Evolutionary conservation across 805 yeast species (phyloP).

Genomic region (Zygosaccharomyces pseudorouxii): DNA sequence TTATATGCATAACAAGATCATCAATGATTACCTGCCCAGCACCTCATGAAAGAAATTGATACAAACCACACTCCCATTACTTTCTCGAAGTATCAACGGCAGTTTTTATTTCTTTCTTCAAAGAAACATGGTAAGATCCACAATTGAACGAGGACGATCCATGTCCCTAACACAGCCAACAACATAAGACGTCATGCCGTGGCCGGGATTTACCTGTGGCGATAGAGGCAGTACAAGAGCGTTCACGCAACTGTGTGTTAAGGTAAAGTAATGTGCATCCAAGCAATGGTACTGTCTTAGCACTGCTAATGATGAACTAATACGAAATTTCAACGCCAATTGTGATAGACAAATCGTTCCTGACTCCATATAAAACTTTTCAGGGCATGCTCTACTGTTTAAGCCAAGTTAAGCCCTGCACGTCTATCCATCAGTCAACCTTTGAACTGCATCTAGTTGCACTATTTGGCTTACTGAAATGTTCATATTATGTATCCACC

Average conservation of each 20-base stretch:
- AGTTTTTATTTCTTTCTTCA: too few species aligned
- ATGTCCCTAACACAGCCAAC: slow-evolving; percentile 41
- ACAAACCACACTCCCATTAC: slow-evolving; percentile 46
- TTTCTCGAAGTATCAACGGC: slow-evolving; percentile 43
- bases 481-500: slow-evolving; percentile 38
- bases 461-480: slow-evolving; percentile 45
- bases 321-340: slow-evolving; percentile 54
- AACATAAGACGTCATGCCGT: slow-evolving; percentile 43
- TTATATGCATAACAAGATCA: slow-evolving; percentile 45
- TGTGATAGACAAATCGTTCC: slow-evolving; percentile 39
- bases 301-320: slow-evolving; percentile 45
- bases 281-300: slow-evolving; percentile 45
- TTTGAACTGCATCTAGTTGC: slow-evolving; percentile 47
- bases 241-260: slow-evolving; percentile 54
- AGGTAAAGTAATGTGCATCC: slow-evolving; percentile 51
- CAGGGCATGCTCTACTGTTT: slow-evolving; percentile 40
- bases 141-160: slow-evolving; percentile 52
- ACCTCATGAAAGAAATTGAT: slow-evolving; percentile 42
- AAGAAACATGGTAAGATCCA: slow-evolving; percentile 46
- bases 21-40: slow-evolving; percentile 38
- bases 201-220: slow-evolving; percentile 44
- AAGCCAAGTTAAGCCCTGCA: slow-evolving; percentile 39
- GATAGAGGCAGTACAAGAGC: slow-evolving; percentile 52
- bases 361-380: slow-evolving; percentile 27
- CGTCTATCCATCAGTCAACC: slow-evolving; percentile 43